Conservation (phyloP, 2,329 filamentous ascomycete species). For the Beauveria sp. region DNA sequence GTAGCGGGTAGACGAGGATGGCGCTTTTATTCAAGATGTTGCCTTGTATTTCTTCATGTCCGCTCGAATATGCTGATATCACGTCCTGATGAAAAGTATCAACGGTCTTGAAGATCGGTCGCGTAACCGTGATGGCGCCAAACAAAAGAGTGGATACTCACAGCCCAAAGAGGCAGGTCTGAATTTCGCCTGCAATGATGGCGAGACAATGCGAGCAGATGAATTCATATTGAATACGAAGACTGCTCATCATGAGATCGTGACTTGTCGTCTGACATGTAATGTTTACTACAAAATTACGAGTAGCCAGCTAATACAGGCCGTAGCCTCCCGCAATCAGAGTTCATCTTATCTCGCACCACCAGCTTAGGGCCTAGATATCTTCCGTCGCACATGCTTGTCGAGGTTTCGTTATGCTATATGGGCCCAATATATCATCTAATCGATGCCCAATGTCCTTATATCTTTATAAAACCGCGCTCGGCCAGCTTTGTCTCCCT, state of each 20-base stretch:
- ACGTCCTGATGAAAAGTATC: neutral
- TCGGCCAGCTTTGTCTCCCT: neutral
- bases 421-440: too few species aligned
- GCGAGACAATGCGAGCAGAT: too few species aligned
- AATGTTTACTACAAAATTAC: too few species aligned
- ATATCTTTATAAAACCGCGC: neutral
- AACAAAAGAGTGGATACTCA: slow-evolving; percentile 6
- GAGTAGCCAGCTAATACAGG: too few species aligned
- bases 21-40: slow-evolving; percentile 5
- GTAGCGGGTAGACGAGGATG: neutral
- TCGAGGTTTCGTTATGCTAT: too few species aligned
- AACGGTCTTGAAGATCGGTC: neutral
- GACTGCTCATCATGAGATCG: too few species aligned
- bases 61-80: neutral
- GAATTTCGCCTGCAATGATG: neutral
- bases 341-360: too few species aligned
- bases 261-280: too few species aligned
- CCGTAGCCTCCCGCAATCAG: too few species aligned
- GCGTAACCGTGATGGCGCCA: slow-evolving; percentile 5
- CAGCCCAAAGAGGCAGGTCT: neutral
- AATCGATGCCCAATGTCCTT: too few species aligned
- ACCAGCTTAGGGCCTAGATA: too few species aligned
- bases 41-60: neutral
- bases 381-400: too few species aligned
- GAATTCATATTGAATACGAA: neutral